Evolutionary conservation across 805 yeast genomes (phyloP).

Genomic region (Candida ulmi): DNA sequence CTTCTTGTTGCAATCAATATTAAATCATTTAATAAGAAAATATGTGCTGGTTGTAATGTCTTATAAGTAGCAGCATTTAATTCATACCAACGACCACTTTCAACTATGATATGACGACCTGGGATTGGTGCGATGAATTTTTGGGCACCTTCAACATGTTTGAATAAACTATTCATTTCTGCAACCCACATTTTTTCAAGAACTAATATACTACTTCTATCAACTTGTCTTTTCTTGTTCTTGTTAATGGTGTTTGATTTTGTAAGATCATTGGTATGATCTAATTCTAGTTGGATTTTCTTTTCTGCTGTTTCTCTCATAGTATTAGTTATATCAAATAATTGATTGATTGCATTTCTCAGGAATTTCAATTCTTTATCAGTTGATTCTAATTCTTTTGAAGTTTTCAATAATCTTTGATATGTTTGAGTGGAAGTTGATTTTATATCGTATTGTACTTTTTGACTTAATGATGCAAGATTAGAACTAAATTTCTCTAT

Average conservation of each 20-base stretch:
- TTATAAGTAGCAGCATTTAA: constrained; percentile 82
- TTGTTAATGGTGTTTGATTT: constrained; percentile 7
- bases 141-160: constrained; percentile 89
- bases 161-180: constrained; percentile 63
- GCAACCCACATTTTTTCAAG: constrained; percentile 79
- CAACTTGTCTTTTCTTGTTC: constrained; percentile 27
- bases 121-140: constrained; percentile 68
- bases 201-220: constrained; percentile 65
- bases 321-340: constrained; percentile 53
- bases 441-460: constrained; percentile 54
- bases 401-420: constrained; percentile 52
- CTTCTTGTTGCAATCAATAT: constrained; percentile 67
- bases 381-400: constrained; percentile 56
- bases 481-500: constrained; percentile 64
- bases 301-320: constrained; percentile 59
- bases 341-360: constrained; percentile 52
- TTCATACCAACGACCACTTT: constrained; percentile 83
- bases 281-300: constrained; percentile 42
- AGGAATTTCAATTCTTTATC: constrained; percentile 58
- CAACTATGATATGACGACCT: constrained; percentile 74
- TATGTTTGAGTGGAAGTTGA: constrained; percentile 56
- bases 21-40: constrained; percentile 74
- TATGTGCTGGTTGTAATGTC: constrained; percentile 66
- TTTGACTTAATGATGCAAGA: constrained; percentile 40
- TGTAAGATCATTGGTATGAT: constrained; percentile 14